Evolutionary conservation across 306 rosid genomes (phyloP).

Genomic region (Quillaja saponaria): DNA sequence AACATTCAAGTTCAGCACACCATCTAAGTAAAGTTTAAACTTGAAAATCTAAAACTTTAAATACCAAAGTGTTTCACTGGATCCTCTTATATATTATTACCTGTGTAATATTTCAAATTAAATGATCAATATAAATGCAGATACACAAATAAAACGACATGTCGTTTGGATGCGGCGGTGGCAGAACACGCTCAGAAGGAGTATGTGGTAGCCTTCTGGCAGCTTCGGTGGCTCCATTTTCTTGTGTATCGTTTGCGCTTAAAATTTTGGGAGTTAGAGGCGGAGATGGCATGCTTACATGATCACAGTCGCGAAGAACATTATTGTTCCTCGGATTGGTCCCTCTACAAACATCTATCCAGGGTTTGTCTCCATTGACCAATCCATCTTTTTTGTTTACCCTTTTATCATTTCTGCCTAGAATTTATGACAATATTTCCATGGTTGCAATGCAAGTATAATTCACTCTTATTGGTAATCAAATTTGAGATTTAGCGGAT

Average conservation of each 20-base stretch:
- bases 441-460: neutral
- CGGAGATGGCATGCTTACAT: constrained; percentile 81
- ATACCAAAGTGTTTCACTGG: no score
- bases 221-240: neutral
- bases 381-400: neutral
- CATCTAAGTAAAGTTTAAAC: no score
- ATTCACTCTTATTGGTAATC: neutral
- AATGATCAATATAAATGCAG: no score
- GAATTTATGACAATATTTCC: no score
- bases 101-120: no score
- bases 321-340: constrained; percentile 89
- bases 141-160: no score
- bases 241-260: neutral
- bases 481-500: neutral
- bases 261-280: neutral
- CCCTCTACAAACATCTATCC: constrained; percentile 81
- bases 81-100: no score
- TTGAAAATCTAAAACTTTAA: no score
- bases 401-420: neutral
- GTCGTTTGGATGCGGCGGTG: no score
- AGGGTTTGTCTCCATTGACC: constrained; percentile 59
- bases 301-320: constrained; percentile 97
- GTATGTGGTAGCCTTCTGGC: constrained; percentile 11
- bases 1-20: no score
- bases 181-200: no score